phyloP scores from a whole-genome alignment of 1,284 basidiomycete genomes.

The Tilletia caries region DNA sequence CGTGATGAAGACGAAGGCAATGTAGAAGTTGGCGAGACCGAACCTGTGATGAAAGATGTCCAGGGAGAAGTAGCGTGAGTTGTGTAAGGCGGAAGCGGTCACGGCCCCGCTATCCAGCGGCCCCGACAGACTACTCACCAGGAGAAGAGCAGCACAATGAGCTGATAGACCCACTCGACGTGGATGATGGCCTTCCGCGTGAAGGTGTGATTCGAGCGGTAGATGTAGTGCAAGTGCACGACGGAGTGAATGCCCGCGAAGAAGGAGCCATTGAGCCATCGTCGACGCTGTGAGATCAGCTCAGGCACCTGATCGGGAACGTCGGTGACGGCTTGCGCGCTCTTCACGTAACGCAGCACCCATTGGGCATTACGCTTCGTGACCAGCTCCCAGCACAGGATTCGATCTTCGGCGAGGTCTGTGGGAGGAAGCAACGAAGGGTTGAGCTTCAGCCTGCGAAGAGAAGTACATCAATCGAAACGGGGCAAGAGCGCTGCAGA shows the following conservation, averaged over 20 bases:
- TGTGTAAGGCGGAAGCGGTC: not conserved
- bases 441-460: not conserved
- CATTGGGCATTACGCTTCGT: constrained; percentile 55
- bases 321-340: constrained; percentile 48
- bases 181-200: constrained; percentile 45
- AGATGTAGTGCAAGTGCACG: constrained; percentile 52
- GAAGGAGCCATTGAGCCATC: constrained; percentile 52
- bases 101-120: not conserved
- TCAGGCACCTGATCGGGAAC: constrained; percentile 48
- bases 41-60: constrained; percentile 20
- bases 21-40: constrained; percentile 43
- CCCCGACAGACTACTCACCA: constrained; percentile 29
- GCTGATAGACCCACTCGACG: constrained; percentile 51
- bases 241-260: constrained; percentile 52
- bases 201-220: constrained; percentile 47
- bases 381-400: constrained; percentile 49
- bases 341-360: constrained; percentile 51
- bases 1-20: constrained; percentile 49
- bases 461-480: too few species aligned
- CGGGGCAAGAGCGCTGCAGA: not conserved
- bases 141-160: constrained; percentile 45
- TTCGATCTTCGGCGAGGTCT: constrained; percentile 35
- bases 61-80: too few species aligned
- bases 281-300: constrained; percentile 46
- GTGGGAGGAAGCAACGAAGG: not conserved